Evolutionary conservation across 2,329 filamentous ascomycete species (phyloP), one percentile per base, ranked within the genome.

Genomic region (Ciborinia camelliae): DNA sequence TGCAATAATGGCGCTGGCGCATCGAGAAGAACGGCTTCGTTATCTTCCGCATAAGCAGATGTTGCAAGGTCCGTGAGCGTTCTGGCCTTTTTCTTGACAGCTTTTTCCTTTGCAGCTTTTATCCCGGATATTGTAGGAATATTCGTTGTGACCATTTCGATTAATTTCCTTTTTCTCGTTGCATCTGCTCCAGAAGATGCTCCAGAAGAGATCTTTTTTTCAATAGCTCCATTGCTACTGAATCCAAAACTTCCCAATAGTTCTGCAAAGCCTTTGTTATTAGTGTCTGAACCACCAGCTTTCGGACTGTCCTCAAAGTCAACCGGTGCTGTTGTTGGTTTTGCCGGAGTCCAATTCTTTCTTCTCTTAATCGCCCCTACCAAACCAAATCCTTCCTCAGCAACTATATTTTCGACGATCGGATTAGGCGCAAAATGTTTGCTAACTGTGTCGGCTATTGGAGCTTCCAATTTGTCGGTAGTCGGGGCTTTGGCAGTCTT

Each of bases 31-130:
- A 70, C 37, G 60, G 75, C 73, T 3, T 77, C 73, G 28, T 57
- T 15, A 39, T 23, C 30, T 30, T 78, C 73, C 2, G 74, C 74
- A 72, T 93, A 95, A 5, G 86, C 85, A 15, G 90, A 88, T 1
- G 88, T 94, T 14, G 91, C 90, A 58, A 90, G 78, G 48, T 86
- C 90, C 0, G 92, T 96, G 64, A 96, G 88, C 0, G 91, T 96
- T 48, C 86, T 86, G 0, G 87, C 77, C 75, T 89, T 93, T 76
- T 90, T 92, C 75, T 85, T 87, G n/a, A 39, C 37, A 32, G 58
- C 39, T 14, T 62, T 65, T 4, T 65, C 58, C 41, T 65, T 65
- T 10, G 47, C 15, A 4, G 20, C 35, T 18, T 39, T 35, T 45
- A 51, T 51, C 3, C 7, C 18, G 28, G 7, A 12, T n/a, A 3